Evolutionary conservation across 805 yeast species (phyloP).

Genomic region (Saturnispora galanensis): DNA sequence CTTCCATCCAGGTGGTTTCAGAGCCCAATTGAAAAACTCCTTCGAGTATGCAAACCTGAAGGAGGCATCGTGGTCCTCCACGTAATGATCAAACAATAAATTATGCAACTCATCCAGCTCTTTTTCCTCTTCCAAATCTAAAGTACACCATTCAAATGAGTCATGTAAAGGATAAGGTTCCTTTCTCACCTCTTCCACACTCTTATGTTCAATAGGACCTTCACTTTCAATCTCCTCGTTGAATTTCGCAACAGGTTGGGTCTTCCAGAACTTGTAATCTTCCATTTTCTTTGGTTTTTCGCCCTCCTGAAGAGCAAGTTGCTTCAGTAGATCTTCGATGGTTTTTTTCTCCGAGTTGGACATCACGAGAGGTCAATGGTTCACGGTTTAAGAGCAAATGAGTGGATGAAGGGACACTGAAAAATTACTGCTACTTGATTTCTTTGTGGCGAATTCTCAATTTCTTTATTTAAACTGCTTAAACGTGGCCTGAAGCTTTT

Average conservation of each 20-base stretch:
- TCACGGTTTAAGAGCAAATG: no score
- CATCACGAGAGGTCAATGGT: not conserved
- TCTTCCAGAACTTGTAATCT: conserved; percentile 94
- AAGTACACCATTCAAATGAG: conserved; percentile 83
- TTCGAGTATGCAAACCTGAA: conserved; percentile 85
- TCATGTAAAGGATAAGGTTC: conserved; percentile 60
- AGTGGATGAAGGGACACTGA: no score
- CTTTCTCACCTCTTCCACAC: conserved; percentile 61
- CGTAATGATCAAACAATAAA: conserved; percentile 79
- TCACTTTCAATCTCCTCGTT: conserved; percentile 53
- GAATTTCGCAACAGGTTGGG: conserved; percentile 85
- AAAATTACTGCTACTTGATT: no score
- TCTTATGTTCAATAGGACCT: conserved; percentile 76
- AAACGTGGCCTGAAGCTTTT: no score
- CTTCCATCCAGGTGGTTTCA: conserved; percentile 88
- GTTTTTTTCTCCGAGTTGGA: conserved; percentile 22
- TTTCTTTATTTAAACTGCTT: no score
- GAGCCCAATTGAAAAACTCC: conserved; percentile 83
- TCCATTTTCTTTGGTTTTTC: conserved; percentile 61
- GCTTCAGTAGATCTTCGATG: conserved; percentile 51
- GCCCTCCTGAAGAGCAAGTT: conserved; percentile 39
- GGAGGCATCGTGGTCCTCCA: conserved; percentile 87
- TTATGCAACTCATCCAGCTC: conserved; percentile 72
- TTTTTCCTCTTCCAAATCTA: conserved; percentile 47
- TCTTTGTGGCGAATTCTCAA: no score